Conservation (phyloP, 345 rosid genomes). For the Trapa incisa region DNA sequence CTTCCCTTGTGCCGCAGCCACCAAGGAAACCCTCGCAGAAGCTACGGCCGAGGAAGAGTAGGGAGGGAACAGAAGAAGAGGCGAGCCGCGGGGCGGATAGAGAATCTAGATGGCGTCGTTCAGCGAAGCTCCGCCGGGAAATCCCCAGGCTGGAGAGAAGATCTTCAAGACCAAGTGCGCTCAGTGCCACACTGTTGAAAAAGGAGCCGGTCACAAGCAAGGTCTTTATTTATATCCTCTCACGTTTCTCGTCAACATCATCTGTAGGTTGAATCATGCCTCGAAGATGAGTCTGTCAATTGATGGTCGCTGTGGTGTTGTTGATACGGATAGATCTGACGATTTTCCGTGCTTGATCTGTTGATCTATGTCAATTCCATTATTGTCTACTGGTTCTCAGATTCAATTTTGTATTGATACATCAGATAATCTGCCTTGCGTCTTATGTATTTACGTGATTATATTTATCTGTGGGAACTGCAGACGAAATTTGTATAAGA, state of each 20-base stretch:
- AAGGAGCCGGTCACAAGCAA: constrained; percentile 97
- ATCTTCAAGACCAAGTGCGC: constrained; percentile 81
- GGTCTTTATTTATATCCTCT: constrained; percentile 23
- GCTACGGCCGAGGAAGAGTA: not conserved
- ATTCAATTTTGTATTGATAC: not conserved
- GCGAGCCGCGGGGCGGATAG: not conserved
- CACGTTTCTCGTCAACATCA: not conserved
- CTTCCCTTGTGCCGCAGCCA: not conserved
- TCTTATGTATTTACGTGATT: too few relatives aligned
- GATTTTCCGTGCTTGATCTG: not conserved
- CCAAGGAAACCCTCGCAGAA: not conserved
- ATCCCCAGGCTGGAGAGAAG: constrained; percentile 65
- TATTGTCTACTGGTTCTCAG: not conserved
- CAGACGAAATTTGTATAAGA: not conserved
- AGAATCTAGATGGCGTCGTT: constrained; percentile 53
- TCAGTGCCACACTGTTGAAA: constrained; percentile 84
- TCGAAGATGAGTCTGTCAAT: not conserved
- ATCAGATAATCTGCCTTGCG: too few relatives aligned
- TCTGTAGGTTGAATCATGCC: not conserved
- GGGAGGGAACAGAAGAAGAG: too few relatives aligned
- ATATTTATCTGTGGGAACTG: not conserved
- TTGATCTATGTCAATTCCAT: not conserved
- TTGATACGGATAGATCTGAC: not conserved
- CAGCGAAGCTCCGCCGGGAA: constrained; percentile 73
- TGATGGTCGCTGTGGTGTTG: not conserved